A percentile compares a stretch with the other conserved stretches of the same genome.
Evolutionary conservation across 2,329 filamentous ascomycete genomes (phyloP).

Genomic region (Cephalotrichum gorgonifer): DNA sequence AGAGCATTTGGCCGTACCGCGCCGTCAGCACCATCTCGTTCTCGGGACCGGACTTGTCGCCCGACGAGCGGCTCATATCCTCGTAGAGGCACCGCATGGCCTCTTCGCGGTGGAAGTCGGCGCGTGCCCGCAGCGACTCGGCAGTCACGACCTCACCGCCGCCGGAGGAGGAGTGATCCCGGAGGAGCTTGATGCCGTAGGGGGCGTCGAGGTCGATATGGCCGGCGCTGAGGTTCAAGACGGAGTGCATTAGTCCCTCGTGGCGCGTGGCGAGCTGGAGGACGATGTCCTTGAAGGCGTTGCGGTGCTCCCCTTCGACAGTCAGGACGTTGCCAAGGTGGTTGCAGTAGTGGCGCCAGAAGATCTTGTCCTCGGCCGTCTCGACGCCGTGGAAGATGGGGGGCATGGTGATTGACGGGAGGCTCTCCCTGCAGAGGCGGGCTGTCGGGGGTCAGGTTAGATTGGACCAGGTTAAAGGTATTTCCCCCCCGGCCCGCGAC

Average conservation of each 20-base stretch:
- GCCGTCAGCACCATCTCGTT: conserved; percentile 39
- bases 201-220: conserved; percentile 55
- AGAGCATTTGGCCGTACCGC: conserved; percentile 53
- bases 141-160: conserved; percentile 28
- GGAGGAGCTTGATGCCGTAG: conserved; percentile 42
- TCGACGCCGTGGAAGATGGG: conserved; percentile 74
- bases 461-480: too few relatives aligned
- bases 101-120: conserved; percentile 44
- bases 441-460: conserved; percentile 23
- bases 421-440: conserved; percentile 34
- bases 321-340: conserved; percentile 73
- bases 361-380: conserved; percentile 65
- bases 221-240: conserved; percentile 72
- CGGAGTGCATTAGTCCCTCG: conserved; percentile 79
- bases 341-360: conserved; percentile 75
- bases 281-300: conserved; percentile 77
- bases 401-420: conserved; percentile 46
- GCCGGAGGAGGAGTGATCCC: conserved; percentile 21
- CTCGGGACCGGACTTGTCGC: conserved; percentile 30
- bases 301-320: conserved; percentile 68
- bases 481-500: too few relatives aligned
- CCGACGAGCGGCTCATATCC: conserved; percentile 27
- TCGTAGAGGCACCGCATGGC: conserved; percentile 42
- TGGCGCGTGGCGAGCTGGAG: conserved; percentile 73
- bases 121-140: conserved; percentile 36